Percentiles rank a stretch among this genome's conserved stretches.
Conservation (phyloP, 768 basidiomycete species). For the Serendipita indica region DNA sequence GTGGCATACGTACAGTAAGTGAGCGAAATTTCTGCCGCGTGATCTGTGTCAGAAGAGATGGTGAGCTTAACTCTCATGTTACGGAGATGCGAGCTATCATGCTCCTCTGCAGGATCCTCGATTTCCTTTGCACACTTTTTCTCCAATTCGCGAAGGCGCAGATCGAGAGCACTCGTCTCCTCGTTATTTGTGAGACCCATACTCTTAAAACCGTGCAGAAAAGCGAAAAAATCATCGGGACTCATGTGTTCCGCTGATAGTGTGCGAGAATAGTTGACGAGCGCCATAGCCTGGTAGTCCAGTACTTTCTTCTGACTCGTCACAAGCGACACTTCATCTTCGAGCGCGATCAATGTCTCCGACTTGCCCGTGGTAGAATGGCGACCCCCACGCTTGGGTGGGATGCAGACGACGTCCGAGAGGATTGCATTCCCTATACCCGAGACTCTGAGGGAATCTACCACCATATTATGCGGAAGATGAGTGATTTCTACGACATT, state of each 20-base stretch:
- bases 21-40: not conserved
- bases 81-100: conserved; percentile 4
- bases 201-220: not conserved
- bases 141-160: not conserved
- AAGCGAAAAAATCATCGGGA: not conserved
- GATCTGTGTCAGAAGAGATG: not conserved
- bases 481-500: conserved; percentile 2
- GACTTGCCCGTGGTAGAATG: not conserved
- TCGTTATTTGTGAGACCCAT: not conserved
- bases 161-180: not conserved
- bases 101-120: not conserved
- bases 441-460: not conserved
- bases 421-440: conserved; percentile 3
- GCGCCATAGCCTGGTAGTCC: conserved; percentile 2
- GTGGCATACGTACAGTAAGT: not conserved
- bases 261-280: conserved; percentile 1
- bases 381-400: not conserved
- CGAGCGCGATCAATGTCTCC: not conserved
- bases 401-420: conserved; percentile 4
- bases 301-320: not conserved
- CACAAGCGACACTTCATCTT: conserved; percentile 1
- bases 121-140: not conserved
- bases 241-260: not conserved
- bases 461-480: conserved; percentile 2
- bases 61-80: conserved; percentile 7